Evolutionary conservation across 1,139 yeast genomes (phyloP).

Genomic region (Kodamaea plutei): DNA sequence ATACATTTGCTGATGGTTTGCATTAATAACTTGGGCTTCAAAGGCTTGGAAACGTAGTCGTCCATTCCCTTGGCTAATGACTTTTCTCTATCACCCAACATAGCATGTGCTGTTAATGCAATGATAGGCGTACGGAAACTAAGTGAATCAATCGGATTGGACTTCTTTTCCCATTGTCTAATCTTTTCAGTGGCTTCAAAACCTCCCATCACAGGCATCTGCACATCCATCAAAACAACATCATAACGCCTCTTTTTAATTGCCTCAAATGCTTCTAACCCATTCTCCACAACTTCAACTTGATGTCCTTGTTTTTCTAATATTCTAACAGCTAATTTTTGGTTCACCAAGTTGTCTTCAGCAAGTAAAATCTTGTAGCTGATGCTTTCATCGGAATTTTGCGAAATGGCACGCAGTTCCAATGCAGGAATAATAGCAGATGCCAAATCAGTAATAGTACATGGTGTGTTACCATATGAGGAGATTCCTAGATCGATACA

Average conservation of each 20-base stretch:
- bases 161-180: conserved; percentile 82
- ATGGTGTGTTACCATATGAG: conserved; percentile 84
- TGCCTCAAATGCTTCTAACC: conserved; percentile 77
- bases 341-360: conserved; percentile 84
- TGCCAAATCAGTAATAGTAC: conserved; percentile 75
- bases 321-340: conserved; percentile 78
- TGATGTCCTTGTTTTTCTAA: conserved; percentile 79
- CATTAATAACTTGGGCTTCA: conserved; percentile 75
- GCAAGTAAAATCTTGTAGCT: conserved; percentile 74
- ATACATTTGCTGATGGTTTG: conserved; percentile 84
- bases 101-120: conserved; percentile 88
- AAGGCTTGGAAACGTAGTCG: conserved; percentile 81
- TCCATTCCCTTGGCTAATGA: conserved; percentile 89
- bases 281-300: conserved; percentile 82
- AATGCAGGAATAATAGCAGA: conserved; percentile 80
- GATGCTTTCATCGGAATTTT: conserved; percentile 73
- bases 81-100: conserved; percentile 85
- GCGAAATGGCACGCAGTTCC: conserved; percentile 76
- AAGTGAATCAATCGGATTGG: conserved; percentile 66
- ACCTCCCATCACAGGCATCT: conserved; percentile 95
- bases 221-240: conserved; percentile 88
- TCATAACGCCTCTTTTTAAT: conserved; percentile 64
- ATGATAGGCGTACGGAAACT: conserved; percentile 75
- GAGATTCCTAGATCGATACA: conserved; percentile 85
- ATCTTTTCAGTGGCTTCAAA: conserved; percentile 85